Evolutionary conservation across 345 rosid species (phyloP).

Genomic region (Citrus trifoliata): DNA sequence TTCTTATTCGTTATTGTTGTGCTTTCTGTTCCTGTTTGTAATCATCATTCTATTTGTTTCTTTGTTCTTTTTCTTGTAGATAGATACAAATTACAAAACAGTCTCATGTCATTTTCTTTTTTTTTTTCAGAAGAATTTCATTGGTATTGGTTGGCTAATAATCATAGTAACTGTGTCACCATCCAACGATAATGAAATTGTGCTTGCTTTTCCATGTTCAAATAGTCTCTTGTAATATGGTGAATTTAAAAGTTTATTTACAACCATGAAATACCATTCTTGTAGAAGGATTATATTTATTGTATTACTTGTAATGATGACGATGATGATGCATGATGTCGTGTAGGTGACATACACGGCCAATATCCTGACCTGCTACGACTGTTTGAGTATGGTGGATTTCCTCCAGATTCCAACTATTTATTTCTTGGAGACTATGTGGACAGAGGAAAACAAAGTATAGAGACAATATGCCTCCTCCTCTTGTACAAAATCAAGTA

Average conservation of each 20-base stretch:
- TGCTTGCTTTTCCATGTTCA: background rate
- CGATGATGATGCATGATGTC: background rate
- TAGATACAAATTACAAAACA: too few species aligned
- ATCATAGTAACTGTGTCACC: too few species aligned
- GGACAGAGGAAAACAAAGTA: constrained; percentile 52
- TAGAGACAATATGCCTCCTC: constrained; percentile 50
- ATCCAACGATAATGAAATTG: too few species aligned
- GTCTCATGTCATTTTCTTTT: too few species aligned
- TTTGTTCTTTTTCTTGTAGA: too few species aligned
- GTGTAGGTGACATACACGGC: constrained; percentile 45
- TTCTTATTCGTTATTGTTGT: background rate
- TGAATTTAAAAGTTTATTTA: background rate
- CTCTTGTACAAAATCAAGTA: constrained; percentile 49
- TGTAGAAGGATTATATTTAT: background rate
- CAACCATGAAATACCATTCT: background rate
- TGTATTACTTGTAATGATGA: too few species aligned
- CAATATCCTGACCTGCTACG: constrained; percentile 47
- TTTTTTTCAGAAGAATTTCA: too few species aligned
- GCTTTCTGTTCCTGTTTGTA: background rate
- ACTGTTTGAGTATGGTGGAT: constrained; percentile 46
- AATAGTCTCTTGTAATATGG: background rate
- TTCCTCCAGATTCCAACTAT: constrained; percentile 44
- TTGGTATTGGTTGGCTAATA: too few species aligned
- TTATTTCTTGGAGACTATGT: constrained; percentile 56
- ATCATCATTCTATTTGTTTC: too few species aligned